These are phyloP conservation scores for Malassezia obtusa DNA, from an alignment of 1,284 basidiomycete species.

Conservation along the genomic window DNA sequence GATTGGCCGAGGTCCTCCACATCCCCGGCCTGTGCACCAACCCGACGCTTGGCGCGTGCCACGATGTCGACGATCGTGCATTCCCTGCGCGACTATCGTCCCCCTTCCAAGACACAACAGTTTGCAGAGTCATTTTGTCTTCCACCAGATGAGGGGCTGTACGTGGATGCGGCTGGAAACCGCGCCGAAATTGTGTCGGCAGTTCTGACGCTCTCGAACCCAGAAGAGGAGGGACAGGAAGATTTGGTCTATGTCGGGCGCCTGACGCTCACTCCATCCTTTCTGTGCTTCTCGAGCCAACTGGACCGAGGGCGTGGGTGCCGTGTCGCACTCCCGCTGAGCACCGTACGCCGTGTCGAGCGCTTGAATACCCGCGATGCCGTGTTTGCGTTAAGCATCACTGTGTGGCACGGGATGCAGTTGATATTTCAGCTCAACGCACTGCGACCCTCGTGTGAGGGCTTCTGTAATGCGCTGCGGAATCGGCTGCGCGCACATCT, in stretches of 20 bases:
- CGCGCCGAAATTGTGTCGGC: slow-evolving; percentile 37
- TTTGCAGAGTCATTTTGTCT: slow-evolving; percentile 39
- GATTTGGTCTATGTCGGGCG: slow-evolving; percentile 56
- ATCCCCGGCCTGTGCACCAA: background rate
- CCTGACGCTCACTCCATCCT: slow-evolving; percentile 77
- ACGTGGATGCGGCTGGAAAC: slow-evolving; percentile 20
- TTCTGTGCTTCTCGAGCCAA: slow-evolving; percentile 78
- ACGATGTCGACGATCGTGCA: slow-evolving; percentile 47
- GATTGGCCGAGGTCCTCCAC: background rate
- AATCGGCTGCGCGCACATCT: slow-evolving; percentile 76
- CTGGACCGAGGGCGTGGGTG: slow-evolving; percentile 74
- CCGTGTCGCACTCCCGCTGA: slow-evolving; percentile 80
- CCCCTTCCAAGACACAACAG: slow-evolving; percentile 35
- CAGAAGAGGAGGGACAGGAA: slow-evolving; percentile 27
- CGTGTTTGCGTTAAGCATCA: slow-evolving; percentile 83
- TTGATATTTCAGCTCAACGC: slow-evolving; percentile 92
- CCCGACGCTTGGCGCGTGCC: background rate
- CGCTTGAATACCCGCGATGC: slow-evolving; percentile 56
- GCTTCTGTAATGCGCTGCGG: slow-evolving; percentile 79
- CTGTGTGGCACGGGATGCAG: slow-evolving; percentile 92
- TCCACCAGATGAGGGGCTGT: slow-evolving; percentile 28
- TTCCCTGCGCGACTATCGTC: slow-evolving; percentile 45
- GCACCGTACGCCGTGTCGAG: slow-evolving; percentile 89
- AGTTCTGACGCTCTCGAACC: slow-evolving; percentile 37
- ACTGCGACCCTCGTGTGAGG: slow-evolving; percentile 84